A percentile compares a stretch with the other conserved stretches of the same genome.
These are phyloP conservation scores for Alisma plantagoaquatica DNA, from an alignment of 106 monocot species.

Conservation along the genomic window DNA sequence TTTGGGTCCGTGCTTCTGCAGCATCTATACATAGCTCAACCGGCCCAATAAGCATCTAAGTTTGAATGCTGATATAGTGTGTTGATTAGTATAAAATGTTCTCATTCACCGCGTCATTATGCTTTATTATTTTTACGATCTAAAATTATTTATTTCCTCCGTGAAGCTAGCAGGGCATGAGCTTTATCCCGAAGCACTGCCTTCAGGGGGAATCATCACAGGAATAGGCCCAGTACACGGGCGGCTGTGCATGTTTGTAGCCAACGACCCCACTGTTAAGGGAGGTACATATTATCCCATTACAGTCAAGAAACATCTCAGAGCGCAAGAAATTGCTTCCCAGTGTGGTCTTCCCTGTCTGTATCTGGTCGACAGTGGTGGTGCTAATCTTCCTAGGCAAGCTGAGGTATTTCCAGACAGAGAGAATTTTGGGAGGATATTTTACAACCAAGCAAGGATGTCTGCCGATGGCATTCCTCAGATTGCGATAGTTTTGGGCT, in stretches of 20 bases:
- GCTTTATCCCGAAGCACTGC: conserved; percentile 74
- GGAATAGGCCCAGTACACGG: conserved; percentile 93
- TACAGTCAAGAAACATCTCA: conserved; percentile 94
- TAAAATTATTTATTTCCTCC: background rate
- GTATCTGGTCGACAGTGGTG: conserved; percentile 97
- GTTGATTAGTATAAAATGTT: background rate
- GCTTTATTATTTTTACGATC: too few relatives aligned
- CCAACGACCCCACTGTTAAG: conserved; percentile 96
- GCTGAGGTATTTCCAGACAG: conserved; percentile 97
- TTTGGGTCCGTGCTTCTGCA: background rate
- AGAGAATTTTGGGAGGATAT: conserved; percentile 99
- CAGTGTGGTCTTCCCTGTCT: conserved; percentile 83
- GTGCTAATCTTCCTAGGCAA: conserved; percentile 94
- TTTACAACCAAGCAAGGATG: conserved; percentile 97
- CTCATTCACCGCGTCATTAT: too few relatives aligned
- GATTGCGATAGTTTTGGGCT: conserved; percentile 92
- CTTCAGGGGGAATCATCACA: conserved; percentile 91
- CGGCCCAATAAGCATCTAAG: background rate
- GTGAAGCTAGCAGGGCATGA: conserved; percentile 92
- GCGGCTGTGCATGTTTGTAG: conserved; percentile 89
- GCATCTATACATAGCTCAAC: background rate
- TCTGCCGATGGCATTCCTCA: conserved; percentile 94
- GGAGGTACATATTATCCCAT: conserved; percentile 98
- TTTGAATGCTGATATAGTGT: background rate
- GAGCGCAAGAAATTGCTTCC: conserved; percentile 94